Base-by-base conservation (phyloP, 2,329 filamentous ascomycete species). In the Emergomyces africanus region DNA sequence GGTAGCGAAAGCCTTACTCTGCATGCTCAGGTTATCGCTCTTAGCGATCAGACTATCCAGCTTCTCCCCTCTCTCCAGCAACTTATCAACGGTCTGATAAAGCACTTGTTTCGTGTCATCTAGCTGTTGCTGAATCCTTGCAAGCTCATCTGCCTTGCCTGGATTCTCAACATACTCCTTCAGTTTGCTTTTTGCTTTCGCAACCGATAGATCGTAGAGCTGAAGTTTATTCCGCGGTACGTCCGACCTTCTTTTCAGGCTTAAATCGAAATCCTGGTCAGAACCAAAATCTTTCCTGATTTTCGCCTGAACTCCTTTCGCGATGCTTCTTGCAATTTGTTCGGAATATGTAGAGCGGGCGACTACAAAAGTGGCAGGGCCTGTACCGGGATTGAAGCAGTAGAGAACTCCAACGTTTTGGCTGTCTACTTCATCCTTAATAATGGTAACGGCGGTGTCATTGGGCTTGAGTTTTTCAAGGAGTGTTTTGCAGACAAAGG, bases 1-100 rank as follows among this genome's bases (percentile, higher is more conserved):
- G 48, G 81, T 90, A 74, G 97, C 97, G 74, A 99, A 99, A 87
- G 95, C 92, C 82, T 96, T 97, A 78, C 90, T 96, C 79, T 94
- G 88, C 55, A 84, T 83, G 75, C 89, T 95, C 69, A 99, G 75
- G 14, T 86, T 89, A 67, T 96, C 90, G 69, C 89, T 95, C 83
- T 97, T 97, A 64, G 86, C 86, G 51, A 97, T 92, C 66, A 99
- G 76, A 67, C 88, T 89, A 70, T 97, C 92, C 66, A 99, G 90
- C 82, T 96, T 97, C 83, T 97, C 91, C n/a, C n/a, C 94, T 62
- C 94, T 83, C 79, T 96, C 87, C 69, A 96, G 74, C 18, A 74
- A 70, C 50, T 69, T 70, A 61, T 72, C 69, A 58, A 96, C 96
- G 50, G 94, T 96, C 83, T 97, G 95, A 78, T 97, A 90, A 67